Evolutionary conservation across 2,329 filamentous ascomycete species (phyloP).

Genomic region (Aspergillus sp.): DNA sequence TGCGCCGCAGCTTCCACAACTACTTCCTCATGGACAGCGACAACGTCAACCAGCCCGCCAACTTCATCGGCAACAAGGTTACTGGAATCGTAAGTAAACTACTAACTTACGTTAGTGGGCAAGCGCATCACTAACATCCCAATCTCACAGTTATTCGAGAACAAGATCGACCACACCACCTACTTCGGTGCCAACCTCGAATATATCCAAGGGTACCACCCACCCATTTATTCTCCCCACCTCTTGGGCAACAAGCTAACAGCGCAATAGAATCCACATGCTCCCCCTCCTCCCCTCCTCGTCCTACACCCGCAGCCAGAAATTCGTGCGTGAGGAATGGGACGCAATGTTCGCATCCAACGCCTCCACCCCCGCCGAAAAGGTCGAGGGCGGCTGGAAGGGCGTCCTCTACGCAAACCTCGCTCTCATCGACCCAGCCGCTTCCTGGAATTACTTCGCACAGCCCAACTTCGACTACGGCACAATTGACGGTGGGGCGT

Average conservation of each 20-base stretch:
- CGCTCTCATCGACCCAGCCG: slow-evolving; percentile 69
- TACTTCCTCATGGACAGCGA: slow-evolving; percentile 78
- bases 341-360: slow-evolving; percentile 70
- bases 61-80: slow-evolving; percentile 79
- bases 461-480: slow-evolving; percentile 62
- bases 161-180: slow-evolving; percentile 90
- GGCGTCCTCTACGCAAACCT: slow-evolving; percentile 82
- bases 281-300: slow-evolving; percentile 70
- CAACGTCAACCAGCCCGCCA: slow-evolving; percentile 69
- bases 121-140: neutral
- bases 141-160: slow-evolving; percentile 72
- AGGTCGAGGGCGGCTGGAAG: slow-evolving; percentile 75
- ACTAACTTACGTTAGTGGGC: neutral
- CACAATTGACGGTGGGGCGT: slow-evolving; percentile 75
- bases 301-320: slow-evolving; percentile 62
- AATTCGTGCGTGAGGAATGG: slow-evolving; percentile 84
- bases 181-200: slow-evolving; percentile 77
- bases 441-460: slow-evolving; percentile 74
- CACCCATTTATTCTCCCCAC: too few relatives aligned
- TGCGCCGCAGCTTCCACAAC: slow-evolving; percentile 68
- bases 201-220: slow-evolving; percentile 60
- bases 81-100: slow-evolving; percentile 52
- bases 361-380: slow-evolving; percentile 55
- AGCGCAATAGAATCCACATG: slow-evolving; percentile 71
- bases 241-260: too few relatives aligned